Percentiles rank a stretch among this genome's conserved stretches.
Evolutionary conservation across 106 monocot genomes (phyloP).

Genomic region (Dioscorea alata): DNA sequence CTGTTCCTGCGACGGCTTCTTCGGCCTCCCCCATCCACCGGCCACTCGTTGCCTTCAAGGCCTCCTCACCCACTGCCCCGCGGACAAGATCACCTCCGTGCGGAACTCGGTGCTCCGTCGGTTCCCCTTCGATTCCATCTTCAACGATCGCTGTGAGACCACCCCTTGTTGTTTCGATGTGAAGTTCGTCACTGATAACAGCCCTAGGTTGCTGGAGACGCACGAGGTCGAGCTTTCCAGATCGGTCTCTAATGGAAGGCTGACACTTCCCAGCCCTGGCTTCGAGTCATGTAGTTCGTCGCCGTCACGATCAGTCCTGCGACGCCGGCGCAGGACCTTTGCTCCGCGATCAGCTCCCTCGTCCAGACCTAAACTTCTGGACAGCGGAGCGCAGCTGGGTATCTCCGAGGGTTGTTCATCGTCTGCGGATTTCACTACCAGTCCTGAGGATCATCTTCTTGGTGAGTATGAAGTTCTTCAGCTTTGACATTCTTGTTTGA

Average conservation of each 20-base stretch:
- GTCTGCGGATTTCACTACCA: background rate
- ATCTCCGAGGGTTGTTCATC: background rate
- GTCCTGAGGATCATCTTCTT: background rate
- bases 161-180: conserved; percentile 5
- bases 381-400: background rate
- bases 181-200: background rate
- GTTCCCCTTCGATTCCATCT: conserved; percentile 33
- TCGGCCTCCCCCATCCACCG: background rate
- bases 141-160: background rate
- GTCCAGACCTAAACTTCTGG: background rate
- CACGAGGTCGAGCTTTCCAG: conserved; percentile 5
- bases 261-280: background rate
- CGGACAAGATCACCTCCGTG: conserved; percentile 11
- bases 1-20: conserved; percentile 34
- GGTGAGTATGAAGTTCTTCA: background rate
- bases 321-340: background rate
- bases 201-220: background rate
- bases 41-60: conserved; percentile 12
- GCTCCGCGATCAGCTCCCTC: background rate
- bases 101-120: conserved; percentile 8
- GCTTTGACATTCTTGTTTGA: background rate
- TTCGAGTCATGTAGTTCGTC: background rate
- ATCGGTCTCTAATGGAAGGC: background rate
- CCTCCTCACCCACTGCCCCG: conserved; percentile 13
- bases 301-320: background rate